A percentile compares a stretch with the other conserved stretches of the same genome.
Evolutionary conservation across 2,329 filamentous ascomycete genomes (phyloP).

Genomic region (Penicillium sp.): DNA sequence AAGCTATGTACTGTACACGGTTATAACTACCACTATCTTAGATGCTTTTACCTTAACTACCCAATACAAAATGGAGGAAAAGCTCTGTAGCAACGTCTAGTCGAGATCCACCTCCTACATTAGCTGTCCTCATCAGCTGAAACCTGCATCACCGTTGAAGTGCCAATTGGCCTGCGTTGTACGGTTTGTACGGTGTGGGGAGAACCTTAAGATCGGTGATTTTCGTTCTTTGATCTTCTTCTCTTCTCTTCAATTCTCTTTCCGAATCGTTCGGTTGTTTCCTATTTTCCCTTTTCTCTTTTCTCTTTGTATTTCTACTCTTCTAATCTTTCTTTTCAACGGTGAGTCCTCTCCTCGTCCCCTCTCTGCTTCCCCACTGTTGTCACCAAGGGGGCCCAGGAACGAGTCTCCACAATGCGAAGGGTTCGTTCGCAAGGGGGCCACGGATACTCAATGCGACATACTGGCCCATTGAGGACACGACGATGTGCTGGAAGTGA

Average conservation of each 20-base stretch:
- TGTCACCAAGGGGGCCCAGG: slow-evolving; percentile 22
- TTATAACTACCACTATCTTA: background rate
- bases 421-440: slow-evolving; percentile 21
- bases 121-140: slow-evolving; percentile 3
- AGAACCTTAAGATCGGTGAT: slow-evolving; percentile 10
- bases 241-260: background rate
- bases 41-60: background rate
- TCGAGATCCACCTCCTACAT: background rate
- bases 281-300: background rate
- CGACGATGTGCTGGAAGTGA: background rate
- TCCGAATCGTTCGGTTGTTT: background rate
- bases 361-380: slow-evolving; percentile 27
- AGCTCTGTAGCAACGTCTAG: background rate
- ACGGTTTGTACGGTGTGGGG: slow-evolving; percentile 4
- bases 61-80: no score
- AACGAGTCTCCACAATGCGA: slow-evolving; percentile 26
- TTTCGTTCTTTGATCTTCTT: slow-evolving; percentile 4
- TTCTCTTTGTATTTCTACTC: background rate
- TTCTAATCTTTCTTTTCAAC: slow-evolving; percentile 5
- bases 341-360: slow-evolving; percentile 12
- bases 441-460: slow-evolving; percentile 15
- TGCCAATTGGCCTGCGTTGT: slow-evolving; percentile 1
- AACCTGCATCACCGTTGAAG: background rate
- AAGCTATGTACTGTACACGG: no score
- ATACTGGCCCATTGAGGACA: slow-evolving; percentile 7